Base-by-base conservation (phyloP, 1,284 basidiomycete species). In the Fomitiporia mediterranea region DNA sequence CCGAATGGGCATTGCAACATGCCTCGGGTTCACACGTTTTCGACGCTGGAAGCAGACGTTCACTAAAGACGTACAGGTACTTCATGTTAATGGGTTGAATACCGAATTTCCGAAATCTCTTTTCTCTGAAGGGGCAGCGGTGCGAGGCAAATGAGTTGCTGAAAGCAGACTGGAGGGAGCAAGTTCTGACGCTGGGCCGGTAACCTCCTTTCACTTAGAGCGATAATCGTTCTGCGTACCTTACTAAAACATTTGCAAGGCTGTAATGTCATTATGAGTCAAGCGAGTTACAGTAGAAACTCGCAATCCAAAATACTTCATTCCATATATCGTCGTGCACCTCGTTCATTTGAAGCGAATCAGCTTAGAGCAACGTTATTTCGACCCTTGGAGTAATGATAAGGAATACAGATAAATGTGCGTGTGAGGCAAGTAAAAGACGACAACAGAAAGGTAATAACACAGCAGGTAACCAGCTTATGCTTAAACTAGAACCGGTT, bases 341-440 rank as follows among this genome's bases (percentile, higher is more conserved):
- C n/a, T n/a, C n/a, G n/a, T n/a, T n/a, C n/a, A n/a, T n/a, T n/a
- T n/a, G n/a, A n/a, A n/a, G n/a, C n/a, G n/a, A n/a, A n/a, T n/a
- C n/a, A n/a, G n/a, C n/a, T n/a, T n/a, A n/a, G n/a, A n/a, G n/a
- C n/a, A n/a, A n/a, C n/a, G n/a, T n/a, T n/a, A n/a, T n/a, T n/a
- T n/a, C n/a, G n/a, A n/a, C 9, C 21, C n/a, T 43, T 37, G 11
- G 42, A 6, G 21, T 43, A 25, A 19, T 23, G 42, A 43, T 43
- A 43, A 13, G 21, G 19, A 43, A 43, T 13, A 44, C 19, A 44
- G 9, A 21, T 3, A 8, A 27, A 5, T 23, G 19, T 25, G 23
- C 25, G 34, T 23, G n/a, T n/a, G n/a, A 34, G 32, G 32, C 32
- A 34, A 13, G 13, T 34, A 63, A 53, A 74, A 75, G 2, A 79